A percentile compares a stretch with the other conserved stretches of the same genome.
Evolutionary conservation across 495 filamentous ascomycete genomes (phyloP).

Genomic region (Penicillium diatomitis): DNA sequence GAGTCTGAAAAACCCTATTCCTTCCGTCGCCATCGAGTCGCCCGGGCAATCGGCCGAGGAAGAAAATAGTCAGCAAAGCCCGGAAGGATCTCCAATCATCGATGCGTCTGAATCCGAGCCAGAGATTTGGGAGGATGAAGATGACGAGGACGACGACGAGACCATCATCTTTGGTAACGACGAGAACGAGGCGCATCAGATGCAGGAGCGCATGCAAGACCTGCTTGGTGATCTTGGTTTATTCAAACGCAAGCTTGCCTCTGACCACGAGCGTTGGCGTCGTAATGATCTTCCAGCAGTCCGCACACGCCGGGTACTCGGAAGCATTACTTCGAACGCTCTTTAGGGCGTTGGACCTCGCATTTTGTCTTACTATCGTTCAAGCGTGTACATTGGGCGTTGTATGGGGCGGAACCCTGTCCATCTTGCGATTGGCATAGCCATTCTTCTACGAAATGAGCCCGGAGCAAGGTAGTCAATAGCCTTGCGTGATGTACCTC

Average conservation of each 20-base stretch:
- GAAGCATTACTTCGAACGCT: conserved; percentile 24
- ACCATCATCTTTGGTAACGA: not conserved
- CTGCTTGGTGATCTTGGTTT: conserved; percentile 68
- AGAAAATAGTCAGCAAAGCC: conserved; percentile 32
- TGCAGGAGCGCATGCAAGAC: conserved; percentile 60
- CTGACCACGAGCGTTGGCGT: conserved; percentile 58
- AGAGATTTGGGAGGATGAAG: conserved; percentile 35
- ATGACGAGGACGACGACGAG: conserved; percentile 10
- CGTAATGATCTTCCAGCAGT: conserved; percentile 13
- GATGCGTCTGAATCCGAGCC: conserved; percentile 19
- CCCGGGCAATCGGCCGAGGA: conserved; percentile 25
- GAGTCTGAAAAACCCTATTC: conserved; percentile 81
- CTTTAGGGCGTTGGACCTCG: conserved; percentile 8
- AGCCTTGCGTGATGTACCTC: not conserved
- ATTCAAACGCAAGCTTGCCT: conserved; percentile 74
- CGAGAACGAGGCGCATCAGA: conserved; percentile 42
- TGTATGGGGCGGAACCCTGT: conserved; percentile 6
- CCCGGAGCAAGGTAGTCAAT: not conserved
- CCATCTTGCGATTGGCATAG: conserved; percentile 1
- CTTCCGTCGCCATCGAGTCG: conserved; percentile 18
- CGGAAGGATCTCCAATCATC: conserved; percentile 21
- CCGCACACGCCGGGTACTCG: conserved; percentile 29
- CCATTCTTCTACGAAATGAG: too few relatives aligned
- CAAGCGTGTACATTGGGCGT: conserved; percentile 16
- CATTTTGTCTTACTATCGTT: conserved; percentile 7